phyloP scores from a whole-genome alignment of 2,329 filamentous ascomycete genomes.

The Aspergillus udagawae region DNA sequence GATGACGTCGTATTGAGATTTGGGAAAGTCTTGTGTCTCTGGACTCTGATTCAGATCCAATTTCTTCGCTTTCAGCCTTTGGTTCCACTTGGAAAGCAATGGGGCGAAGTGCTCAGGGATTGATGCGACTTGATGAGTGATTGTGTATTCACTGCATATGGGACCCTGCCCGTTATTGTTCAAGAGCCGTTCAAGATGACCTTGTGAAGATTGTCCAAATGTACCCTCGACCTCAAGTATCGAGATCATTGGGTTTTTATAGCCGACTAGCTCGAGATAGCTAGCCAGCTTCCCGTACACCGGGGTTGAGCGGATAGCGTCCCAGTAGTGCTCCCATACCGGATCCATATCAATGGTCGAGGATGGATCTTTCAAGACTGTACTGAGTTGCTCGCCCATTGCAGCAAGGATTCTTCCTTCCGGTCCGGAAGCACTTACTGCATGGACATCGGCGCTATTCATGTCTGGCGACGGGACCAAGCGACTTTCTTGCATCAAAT shows the following conservation, averaged over 20 bases:
- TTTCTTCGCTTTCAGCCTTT: conserved; percentile 5
- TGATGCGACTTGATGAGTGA: conserved; percentile 4
- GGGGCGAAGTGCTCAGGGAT: background rate
- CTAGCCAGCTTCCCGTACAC: conserved; percentile 7
- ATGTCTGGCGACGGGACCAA: background rate
- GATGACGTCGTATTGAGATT: conserved; percentile 13
- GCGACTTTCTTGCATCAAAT: background rate
- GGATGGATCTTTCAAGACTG: conserved; percentile 2
- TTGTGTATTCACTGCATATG: conserved; percentile 13
- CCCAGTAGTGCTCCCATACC: conserved; percentile 4
- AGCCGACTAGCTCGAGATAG: conserved; percentile 16
- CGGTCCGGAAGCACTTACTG: background rate
- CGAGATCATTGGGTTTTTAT: conserved; percentile 20
- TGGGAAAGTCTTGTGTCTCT: conserved; percentile 2
- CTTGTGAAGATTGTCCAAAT: conserved; percentile 8
- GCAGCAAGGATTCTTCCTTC: conserved; percentile 7
- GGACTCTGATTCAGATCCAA: conserved; percentile 8
- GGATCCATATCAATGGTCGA: background rate
- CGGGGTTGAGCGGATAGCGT: background rate
- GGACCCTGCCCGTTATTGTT: background rate
- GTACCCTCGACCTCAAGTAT: conserved; percentile 21
- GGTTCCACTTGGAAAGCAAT: conserved; percentile 7
- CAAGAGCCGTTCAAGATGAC: conserved; percentile 6
- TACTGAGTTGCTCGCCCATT: conserved; percentile 10
- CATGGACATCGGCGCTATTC: background rate